Evolutionary conservation across 2,329 filamentous ascomycete genomes (phyloP), one percentile per base, ranked within the genome.

Genomic region (Penicillium sp.): DNA sequence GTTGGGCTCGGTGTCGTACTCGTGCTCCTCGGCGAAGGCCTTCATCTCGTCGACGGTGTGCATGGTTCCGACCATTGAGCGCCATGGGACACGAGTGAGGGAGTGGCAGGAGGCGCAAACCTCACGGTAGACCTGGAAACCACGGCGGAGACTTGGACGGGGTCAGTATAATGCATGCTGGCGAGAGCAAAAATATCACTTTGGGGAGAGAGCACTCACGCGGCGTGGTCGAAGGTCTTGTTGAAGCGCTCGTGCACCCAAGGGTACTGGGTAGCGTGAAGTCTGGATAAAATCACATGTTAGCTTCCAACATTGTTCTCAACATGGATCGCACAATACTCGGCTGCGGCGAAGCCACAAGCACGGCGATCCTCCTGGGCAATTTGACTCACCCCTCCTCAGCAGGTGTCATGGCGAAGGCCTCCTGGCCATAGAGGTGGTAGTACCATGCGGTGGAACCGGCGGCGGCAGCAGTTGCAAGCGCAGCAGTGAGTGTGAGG

Each of bases 91-190:
- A 82, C 94, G 91, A 79, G 83, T 88, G 64, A 99, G 88, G 63
- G 94, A 99, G 84, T 99, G 94, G 86, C 94, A 99, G 70, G 91
- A 91, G 61, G 92, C 87, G 85, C 94, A 99, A 73, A 99, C 94
- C 82, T 99, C 94, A 69, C 89, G 91, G 85, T 99, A 99, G 75
- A 99, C 94, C 82, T 96, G 92, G 87, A 97, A 99, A 80, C 94
- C 94, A 82, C 94, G 92, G 78, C 94, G 94, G 67, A 99, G 92
- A 71, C 92, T 96, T 39, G 27, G 29, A 41, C n/a, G 13, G 34
- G n/a, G 36, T 57, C 40, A 57, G 49, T 53, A 46, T 10, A 25
- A 19, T 25, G 44, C 21, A 23, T 46, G 27, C 25, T 10, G 27
- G 49, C 25, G 36, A 33, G n/a, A 41, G 41, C 34, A 57, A 47